phyloP scores from a whole-genome alignment of 768 basidiomycete species.

The Pisolithus marmoratus region DNA sequence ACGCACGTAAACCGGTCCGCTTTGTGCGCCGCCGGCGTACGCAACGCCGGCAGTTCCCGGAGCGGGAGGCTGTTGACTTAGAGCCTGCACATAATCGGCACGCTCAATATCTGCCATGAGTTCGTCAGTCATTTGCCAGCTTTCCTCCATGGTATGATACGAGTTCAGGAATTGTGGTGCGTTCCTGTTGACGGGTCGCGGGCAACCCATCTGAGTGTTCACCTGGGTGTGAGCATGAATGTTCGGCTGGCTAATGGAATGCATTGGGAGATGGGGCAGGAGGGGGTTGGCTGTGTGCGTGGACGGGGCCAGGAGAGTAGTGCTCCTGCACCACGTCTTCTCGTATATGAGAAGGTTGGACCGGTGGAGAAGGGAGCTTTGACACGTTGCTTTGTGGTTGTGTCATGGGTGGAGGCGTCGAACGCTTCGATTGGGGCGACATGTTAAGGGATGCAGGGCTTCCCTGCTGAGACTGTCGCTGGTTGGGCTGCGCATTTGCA shows the following conservation, averaged over 20 bases:
- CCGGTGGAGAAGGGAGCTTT: slow-evolving; percentile 27
- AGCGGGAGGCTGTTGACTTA: slow-evolving; percentile 38
- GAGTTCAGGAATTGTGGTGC: slow-evolving; percentile 51
- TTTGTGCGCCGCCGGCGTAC: slow-evolving; percentile 42
- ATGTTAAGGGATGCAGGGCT: slow-evolving; percentile 29
- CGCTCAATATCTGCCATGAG: slow-evolving; percentile 68
- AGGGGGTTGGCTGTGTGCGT: slow-evolving; percentile 27
- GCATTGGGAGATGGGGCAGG: slow-evolving; percentile 37
- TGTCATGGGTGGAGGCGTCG: slow-evolving; percentile 28
- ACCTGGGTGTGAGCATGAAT: slow-evolving; percentile 24
- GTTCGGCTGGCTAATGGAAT: slow-evolving; percentile 25
- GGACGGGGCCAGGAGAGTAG: slow-evolving; percentile 34
- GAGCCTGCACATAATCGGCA: slow-evolving; percentile 58
- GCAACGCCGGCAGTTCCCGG: slow-evolving; percentile 38
- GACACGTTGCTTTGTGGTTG: slow-evolving; percentile 27
- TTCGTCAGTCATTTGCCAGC: slow-evolving; percentile 65
- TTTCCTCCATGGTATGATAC: slow-evolving; percentile 49
- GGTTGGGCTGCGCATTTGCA: slow-evolving; percentile 32
- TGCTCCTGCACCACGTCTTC: slow-evolving; percentile 32
- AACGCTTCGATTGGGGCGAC: slow-evolving; percentile 30
- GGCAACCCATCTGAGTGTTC: slow-evolving; percentile 42
- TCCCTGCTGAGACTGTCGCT: slow-evolving; percentile 32
- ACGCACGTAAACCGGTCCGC: slow-evolving; percentile 30
- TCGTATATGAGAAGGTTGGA: slow-evolving; percentile 23
- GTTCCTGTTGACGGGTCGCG: slow-evolving; percentile 59